phyloP scores from a whole-genome alignment of 163 green algal genomes.

The Chloromonas sp. region DNA sequence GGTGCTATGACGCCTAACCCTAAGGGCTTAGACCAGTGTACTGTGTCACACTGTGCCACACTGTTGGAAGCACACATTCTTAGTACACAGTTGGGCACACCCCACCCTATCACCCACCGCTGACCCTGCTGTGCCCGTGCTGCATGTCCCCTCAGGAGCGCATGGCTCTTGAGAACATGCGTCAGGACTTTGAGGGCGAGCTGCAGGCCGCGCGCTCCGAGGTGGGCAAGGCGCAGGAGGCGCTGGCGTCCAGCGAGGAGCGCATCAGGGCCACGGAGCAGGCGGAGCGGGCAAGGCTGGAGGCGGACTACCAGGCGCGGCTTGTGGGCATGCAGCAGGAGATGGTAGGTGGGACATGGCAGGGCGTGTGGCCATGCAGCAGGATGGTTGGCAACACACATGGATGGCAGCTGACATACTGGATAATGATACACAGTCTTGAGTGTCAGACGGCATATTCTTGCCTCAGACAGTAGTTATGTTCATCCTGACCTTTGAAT shows the following conservation, averaged over 20 bases:
- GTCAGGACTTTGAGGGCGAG: slow-evolving; percentile 58
- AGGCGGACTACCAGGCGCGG: slow-evolving; percentile 44
- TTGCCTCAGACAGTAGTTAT: too few species aligned
- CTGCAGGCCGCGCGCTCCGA: slow-evolving; percentile 48
- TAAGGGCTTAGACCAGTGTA: too few species aligned
- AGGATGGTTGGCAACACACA: not conserved
- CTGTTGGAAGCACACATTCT: too few species aligned
- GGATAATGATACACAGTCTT: too few species aligned
- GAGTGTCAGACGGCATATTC: too few species aligned
- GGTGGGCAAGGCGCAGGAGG: slow-evolving; percentile 56
- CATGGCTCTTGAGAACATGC: slow-evolving; percentile 56
- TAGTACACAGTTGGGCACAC: too few species aligned
- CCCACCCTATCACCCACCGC: too few species aligned
- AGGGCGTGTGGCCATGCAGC: too few species aligned
- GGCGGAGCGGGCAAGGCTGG: slow-evolving; percentile 38
- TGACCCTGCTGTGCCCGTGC: too few species aligned
- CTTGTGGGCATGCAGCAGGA: slow-evolving; percentile 30
- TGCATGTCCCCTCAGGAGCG: slow-evolving; percentile 34
- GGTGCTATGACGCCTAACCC: too few species aligned
- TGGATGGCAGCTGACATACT: slow-evolving; percentile 8
- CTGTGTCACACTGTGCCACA: too few species aligned
- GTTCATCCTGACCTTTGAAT: too few species aligned
- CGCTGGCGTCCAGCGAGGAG: slow-evolving; percentile 50
- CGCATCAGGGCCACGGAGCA: slow-evolving; percentile 40
- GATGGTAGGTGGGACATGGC: slow-evolving; percentile 11